Conservation (phyloP, 192 early-diverging fungal species). For the Radiomyces spectabilis region DNA sequence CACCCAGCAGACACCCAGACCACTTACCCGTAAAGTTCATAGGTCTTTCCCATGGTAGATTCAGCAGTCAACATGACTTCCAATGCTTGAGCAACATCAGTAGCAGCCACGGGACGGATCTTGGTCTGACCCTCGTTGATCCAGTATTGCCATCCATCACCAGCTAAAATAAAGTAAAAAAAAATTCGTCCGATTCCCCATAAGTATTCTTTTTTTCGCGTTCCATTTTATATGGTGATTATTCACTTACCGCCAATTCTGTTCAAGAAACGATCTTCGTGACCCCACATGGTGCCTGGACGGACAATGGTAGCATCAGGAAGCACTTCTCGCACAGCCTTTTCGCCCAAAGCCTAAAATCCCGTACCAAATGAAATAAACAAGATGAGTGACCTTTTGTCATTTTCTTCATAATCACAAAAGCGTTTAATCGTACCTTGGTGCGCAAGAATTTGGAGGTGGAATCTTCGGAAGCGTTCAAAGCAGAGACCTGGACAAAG, state of each 20-base stretch:
- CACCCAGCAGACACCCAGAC: too few species aligned
- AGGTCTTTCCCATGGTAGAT: conserved; percentile 72
- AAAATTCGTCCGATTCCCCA: not conserved
- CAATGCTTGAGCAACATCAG: conserved; percentile 84
- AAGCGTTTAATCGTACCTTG: conserved; percentile 76
- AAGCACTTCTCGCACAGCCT: conserved; percentile 81
- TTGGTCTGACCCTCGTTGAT: conserved; percentile 62
- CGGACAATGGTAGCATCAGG: conserved; percentile 93
- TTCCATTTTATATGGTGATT: too few species aligned
- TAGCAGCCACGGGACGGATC: conserved; percentile 65
- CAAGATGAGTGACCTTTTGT: not conserved
- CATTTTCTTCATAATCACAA: too few species aligned
- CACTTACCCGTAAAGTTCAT: conserved; percentile 79
- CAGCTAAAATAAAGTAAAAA: conserved; percentile 13
- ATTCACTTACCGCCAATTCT: conserved; percentile 58
- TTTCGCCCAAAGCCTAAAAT: conserved; percentile 78
- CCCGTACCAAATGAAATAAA: not conserved
- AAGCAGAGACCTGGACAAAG: conserved; percentile 83
- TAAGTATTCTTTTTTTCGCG: not conserved
- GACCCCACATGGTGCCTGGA: conserved; percentile 79
- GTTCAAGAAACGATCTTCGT: conserved; percentile 92
- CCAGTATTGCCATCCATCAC: conserved; percentile 46
- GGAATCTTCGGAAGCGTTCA: conserved; percentile 74
- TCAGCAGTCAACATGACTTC: conserved; percentile 66
- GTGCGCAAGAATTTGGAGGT: conserved; percentile 70